Evolutionary conservation across 768 basidiomycete species (phyloP).

Genomic region (Tephrocybe sp.): DNA sequence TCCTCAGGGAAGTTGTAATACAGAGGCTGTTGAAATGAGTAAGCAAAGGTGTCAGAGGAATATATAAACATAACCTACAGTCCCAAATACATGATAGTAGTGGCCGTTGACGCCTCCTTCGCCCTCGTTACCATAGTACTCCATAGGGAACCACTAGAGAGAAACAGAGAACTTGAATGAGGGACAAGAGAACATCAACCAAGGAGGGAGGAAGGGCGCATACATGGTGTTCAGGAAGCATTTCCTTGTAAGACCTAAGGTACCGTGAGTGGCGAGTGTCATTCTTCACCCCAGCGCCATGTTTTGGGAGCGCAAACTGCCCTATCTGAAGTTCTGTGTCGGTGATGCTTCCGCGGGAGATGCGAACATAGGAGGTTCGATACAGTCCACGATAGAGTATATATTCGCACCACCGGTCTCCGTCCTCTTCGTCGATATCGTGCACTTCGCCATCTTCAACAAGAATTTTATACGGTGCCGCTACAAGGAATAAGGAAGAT

Average conservation of each 20-base stretch:
- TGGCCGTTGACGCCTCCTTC: constrained; percentile 66
- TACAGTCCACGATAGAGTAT: constrained; percentile 82
- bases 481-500: constrained; percentile 29
- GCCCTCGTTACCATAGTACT: constrained; percentile 55
- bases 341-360: constrained; percentile 81
- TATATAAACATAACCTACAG: constrained; percentile 38
- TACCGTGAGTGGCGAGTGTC: constrained; percentile 64
- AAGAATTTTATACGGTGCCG: constrained; percentile 73
- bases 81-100: constrained; percentile 74
- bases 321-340: constrained; percentile 91
- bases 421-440: constrained; percentile 75
- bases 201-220: constrained; percentile 20
- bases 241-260: constrained; percentile 62
- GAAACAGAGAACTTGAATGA: neutral
- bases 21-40: constrained; percentile 35
- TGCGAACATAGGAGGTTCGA: constrained; percentile 76
- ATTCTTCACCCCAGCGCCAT: constrained; percentile 51
- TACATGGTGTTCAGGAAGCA: constrained; percentile 63
- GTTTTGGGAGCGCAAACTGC: constrained; percentile 73
- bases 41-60: neutral
- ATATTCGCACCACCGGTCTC: constrained; percentile 87
- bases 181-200: neutral
- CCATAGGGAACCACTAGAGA: constrained; percentile 72
- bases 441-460: constrained; percentile 75
- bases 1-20: constrained; percentile 49